Conservation (phyloP, 768 basidiomycete species). For the Leccinellum rugosiceps region DNA sequence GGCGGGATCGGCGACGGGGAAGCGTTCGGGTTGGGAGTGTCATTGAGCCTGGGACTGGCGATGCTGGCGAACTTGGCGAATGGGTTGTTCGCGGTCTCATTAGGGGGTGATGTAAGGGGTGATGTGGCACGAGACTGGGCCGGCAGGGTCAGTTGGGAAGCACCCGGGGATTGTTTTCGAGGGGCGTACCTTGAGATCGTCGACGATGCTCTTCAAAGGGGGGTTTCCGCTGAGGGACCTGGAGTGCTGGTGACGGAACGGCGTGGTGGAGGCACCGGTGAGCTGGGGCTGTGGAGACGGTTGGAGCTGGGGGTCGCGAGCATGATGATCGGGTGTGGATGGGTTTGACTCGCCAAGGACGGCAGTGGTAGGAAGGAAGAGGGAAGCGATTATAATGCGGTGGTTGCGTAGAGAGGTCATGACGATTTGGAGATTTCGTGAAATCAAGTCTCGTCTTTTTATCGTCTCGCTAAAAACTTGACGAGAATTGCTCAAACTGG, state of each 20-base stretch:
- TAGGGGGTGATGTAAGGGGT: slow-evolving; percentile 40
- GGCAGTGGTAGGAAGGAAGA: slow-evolving; percentile 76
- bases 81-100: slow-evolving; percentile 56
- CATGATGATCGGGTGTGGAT: slow-evolving; percentile 43
- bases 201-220: slow-evolving; percentile 70
- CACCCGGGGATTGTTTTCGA: not conserved
- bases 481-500: not conserved
- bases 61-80: slow-evolving; percentile 49
- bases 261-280: slow-evolving; percentile 3
- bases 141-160: not conserved
- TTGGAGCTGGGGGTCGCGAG: slow-evolving; percentile 16
- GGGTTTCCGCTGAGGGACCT: slow-evolving; percentile 17
- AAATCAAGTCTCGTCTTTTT: not conserved
- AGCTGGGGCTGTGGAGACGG: not conserved
- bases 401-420: slow-evolving; percentile 76
- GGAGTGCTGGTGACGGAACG: slow-evolving; percentile 18
- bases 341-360: slow-evolving; percentile 54
- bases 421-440: no score
- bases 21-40: slow-evolving; percentile 3
- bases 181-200: slow-evolving; percentile 62
- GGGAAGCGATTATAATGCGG: slow-evolving; percentile 76
- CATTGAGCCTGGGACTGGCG: slow-evolving; percentile 23
- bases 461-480: not conserved
- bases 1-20: not conserved
- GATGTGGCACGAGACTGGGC: slow-evolving; percentile 39